These are phyloP conservation scores for Tuctoria greenei DNA, from an alignment of 176 grass and related monocot genomes.

Conservation along the genomic window DNA sequence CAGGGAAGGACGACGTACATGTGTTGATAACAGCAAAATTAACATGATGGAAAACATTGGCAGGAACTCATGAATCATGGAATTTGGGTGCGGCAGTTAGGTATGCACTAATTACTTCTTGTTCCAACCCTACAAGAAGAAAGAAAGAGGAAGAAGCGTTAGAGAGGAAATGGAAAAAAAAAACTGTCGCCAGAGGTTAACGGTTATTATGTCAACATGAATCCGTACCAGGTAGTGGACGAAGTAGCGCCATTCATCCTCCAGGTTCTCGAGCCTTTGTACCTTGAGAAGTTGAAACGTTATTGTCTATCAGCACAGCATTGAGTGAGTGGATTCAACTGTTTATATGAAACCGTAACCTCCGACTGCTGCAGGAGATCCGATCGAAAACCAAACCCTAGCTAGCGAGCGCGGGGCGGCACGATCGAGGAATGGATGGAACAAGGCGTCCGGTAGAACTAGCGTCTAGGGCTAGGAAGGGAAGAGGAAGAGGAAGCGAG, in stretches of 20 bases:
- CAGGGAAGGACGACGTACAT: constrained; percentile 21
- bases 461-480: neutral
- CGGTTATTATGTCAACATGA: too few relatives aligned
- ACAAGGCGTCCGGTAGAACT: neutral
- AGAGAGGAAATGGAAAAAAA: neutral
- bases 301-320: constrained; percentile 3
- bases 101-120: constrained; percentile 80
- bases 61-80: neutral
- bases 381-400: neutral
- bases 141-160: constrained; percentile 19
- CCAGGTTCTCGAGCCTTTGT: constrained; percentile 72
- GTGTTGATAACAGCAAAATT: constrained; percentile 6
- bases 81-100: neutral
- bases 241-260: constrained; percentile 78
- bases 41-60: neutral
- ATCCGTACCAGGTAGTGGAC: constrained; percentile 98
- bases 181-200: neutral
- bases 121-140: constrained; percentile 91
- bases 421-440: neutral
- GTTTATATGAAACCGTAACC: neutral
- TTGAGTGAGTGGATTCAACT: constrained; percentile 32
- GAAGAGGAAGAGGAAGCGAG: neutral
- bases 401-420: neutral
- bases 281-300: constrained; percentile 49
- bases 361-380: too few relatives aligned